Evolutionary conservation across 768 basidiomycete species (phyloP).

Genomic region (Leucosporidium creatinivorum): DNA sequence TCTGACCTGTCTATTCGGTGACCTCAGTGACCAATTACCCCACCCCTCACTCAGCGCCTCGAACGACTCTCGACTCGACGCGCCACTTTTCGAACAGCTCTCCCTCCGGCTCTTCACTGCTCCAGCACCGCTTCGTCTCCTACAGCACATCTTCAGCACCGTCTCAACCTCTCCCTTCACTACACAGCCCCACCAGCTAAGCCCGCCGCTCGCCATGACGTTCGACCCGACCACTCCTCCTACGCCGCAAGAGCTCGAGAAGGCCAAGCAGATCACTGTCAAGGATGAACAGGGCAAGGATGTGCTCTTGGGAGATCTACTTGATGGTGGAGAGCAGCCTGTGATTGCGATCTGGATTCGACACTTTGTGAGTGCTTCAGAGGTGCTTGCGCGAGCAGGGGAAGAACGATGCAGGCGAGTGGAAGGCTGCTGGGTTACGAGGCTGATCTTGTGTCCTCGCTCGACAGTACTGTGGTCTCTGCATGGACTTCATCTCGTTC

Average conservation of each 20-base stretch:
- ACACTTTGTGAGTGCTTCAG: constrained; percentile 58
- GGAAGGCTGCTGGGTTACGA: no score
- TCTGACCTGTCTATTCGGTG: no score
- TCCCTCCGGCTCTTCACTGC: no score
- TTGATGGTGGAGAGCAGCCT: constrained; percentile 46
- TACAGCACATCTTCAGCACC: no score
- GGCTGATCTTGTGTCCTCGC: not conserved
- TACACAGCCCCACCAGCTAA: no score
- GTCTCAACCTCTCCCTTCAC: no score
- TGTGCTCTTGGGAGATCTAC: constrained; percentile 62
- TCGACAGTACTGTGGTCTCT: not conserved
- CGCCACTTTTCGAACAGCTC: no score
- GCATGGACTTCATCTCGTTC: constrained; percentile 7
- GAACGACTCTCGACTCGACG: no score
- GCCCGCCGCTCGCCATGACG: not conserved
- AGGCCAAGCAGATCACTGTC: constrained; percentile 58
- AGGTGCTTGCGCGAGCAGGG: not conserved
- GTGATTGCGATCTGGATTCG: constrained; percentile 78
- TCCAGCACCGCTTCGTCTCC: no score
- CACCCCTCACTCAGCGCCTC: no score
- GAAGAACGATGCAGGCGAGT: not conserved
- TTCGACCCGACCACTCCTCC: constrained; percentile 44
- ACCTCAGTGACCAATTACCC: no score
- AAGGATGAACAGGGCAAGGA: constrained; percentile 61
- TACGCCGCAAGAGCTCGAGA: constrained; percentile 52